Evolutionary conservation across 108 stramenopile species (phyloP).

Genomic region (Licmophora abbreviata): DNA sequence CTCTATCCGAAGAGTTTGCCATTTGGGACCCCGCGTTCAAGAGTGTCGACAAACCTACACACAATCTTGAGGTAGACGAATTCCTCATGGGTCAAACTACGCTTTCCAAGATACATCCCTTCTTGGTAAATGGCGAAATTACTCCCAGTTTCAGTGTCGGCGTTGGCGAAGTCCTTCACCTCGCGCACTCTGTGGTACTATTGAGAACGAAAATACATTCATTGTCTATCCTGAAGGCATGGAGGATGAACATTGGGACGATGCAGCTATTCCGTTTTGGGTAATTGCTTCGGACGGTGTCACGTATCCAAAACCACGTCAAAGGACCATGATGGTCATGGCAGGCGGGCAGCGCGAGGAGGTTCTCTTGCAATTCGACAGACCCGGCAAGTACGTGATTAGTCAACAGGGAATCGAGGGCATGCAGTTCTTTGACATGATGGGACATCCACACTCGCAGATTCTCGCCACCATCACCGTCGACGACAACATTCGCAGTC

Average conservation of each 20-base stretch:
- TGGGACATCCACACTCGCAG: constrained; percentile 31
- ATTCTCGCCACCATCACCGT: constrained; percentile 17
- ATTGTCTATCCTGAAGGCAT: constrained; percentile 26
- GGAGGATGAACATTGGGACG: constrained; percentile 20
- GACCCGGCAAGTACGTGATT: constrained; percentile 31
- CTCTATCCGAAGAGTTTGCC: constrained; percentile 24
- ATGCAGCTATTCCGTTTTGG: constrained; percentile 26
- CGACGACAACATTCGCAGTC: background rate
- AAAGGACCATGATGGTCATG: constrained; percentile 22
- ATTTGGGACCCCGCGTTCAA: constrained; percentile 36
- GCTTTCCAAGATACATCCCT: constrained; percentile 34
- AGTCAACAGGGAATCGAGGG: constrained; percentile 40
- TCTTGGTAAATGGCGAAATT: constrained; percentile 31
- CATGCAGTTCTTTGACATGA: constrained; percentile 43
- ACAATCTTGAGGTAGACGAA: constrained; percentile 37
- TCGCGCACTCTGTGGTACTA: constrained; percentile 26
- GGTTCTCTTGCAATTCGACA: constrained; percentile 25
- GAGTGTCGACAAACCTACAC: constrained; percentile 7
- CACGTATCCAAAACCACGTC: constrained; percentile 9
- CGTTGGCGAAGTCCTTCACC: constrained; percentile 18
- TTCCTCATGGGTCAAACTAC: constrained; percentile 35
- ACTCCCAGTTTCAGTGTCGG: constrained; percentile 10
- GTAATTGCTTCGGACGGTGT: constrained; percentile 31
- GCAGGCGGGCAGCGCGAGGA: constrained; percentile 35
- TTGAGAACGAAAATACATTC: constrained; percentile 41